Conservation (phyloP, 2,329 filamentous ascomycete genomes). For the Penicillium sp. region DNA sequence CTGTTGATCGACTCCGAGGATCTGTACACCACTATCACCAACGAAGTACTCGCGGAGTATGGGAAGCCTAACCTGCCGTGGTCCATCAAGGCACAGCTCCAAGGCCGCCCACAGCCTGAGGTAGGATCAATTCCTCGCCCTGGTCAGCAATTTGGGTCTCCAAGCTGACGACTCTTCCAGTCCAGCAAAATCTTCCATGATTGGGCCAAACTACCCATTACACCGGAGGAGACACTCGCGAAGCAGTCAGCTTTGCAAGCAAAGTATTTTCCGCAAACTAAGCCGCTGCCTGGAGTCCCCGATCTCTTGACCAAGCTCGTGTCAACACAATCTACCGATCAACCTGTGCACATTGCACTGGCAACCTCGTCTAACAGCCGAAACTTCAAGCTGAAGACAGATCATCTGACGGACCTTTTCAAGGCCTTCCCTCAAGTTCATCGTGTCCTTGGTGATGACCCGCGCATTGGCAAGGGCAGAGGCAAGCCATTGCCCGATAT, state of each 20-base stretch:
- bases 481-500: conserved; percentile 96
- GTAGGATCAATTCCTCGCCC: conserved; percentile 29
- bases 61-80: conserved; percentile 75
- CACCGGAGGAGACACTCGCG: conserved; percentile 62
- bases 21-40: conserved; percentile 77
- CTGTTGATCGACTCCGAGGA: conserved; percentile 93
- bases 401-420: conserved; percentile 53
- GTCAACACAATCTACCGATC: conserved; percentile 35
- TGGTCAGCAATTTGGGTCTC: not conserved
- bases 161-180: conserved; percentile 28
- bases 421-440: conserved; percentile 63
- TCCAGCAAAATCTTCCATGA: conserved; percentile 64
- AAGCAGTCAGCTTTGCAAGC: conserved; percentile 64
- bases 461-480: conserved; percentile 69
- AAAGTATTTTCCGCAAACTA: conserved; percentile 68
- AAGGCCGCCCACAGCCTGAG: conserved; percentile 61
- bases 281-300: conserved; percentile 74
- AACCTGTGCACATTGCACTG: conserved; percentile 72
- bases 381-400: conserved; percentile 77
- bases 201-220: conserved; percentile 84
- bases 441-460: conserved; percentile 80
- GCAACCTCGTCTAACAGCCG: conserved; percentile 72
- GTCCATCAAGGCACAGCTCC: conserved; percentile 87
- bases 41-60: conserved; percentile 74
- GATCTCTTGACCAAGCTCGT: conserved; percentile 56